Conservation (phyloP, 1,284 basidiomycete species). For the Veloboletus limbatus region DNA sequence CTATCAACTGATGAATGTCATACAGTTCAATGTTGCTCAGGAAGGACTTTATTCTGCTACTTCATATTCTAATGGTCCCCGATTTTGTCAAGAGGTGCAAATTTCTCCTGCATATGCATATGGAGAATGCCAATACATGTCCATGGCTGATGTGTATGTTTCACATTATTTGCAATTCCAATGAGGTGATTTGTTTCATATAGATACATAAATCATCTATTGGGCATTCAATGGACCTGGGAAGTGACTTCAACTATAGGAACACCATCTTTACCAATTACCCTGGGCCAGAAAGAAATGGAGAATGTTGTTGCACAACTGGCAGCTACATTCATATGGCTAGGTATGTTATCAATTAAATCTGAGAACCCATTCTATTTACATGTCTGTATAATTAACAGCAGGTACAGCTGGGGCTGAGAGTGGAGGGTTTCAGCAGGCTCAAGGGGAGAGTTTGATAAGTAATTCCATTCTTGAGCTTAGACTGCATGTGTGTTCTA, state of each 20-base stretch:
- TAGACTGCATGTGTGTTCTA: constrained; percentile 16
- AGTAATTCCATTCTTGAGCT: neutral
- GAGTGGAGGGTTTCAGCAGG: constrained; percentile 9
- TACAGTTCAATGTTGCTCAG: neutral
- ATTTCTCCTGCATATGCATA: neutral
- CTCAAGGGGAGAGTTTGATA: neutral
- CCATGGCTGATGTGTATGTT: neutral
- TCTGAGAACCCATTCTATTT: neutral
- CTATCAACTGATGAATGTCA: neutral
- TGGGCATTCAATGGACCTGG: neutral
- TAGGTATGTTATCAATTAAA: constrained; percentile 8
- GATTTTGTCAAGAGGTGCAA: neutral
- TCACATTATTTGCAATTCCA: neutral
- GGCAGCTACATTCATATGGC: constrained; percentile 13
- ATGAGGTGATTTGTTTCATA: neutral
- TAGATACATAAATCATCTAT: neutral
- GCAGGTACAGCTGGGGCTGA: constrained; percentile 1
- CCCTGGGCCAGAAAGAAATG: neutral
- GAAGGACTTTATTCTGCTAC: neutral
- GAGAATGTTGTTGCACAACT: constrained; percentile 10
- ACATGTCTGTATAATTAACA: neutral
- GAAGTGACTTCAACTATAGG: neutral
- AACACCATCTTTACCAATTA: neutral
- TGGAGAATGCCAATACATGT: neutral
- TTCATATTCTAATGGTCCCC: neutral